Base-by-base conservation (phyloP, 495 filamentous ascomycete genomes). In the Aspergillus campestris region DNA sequence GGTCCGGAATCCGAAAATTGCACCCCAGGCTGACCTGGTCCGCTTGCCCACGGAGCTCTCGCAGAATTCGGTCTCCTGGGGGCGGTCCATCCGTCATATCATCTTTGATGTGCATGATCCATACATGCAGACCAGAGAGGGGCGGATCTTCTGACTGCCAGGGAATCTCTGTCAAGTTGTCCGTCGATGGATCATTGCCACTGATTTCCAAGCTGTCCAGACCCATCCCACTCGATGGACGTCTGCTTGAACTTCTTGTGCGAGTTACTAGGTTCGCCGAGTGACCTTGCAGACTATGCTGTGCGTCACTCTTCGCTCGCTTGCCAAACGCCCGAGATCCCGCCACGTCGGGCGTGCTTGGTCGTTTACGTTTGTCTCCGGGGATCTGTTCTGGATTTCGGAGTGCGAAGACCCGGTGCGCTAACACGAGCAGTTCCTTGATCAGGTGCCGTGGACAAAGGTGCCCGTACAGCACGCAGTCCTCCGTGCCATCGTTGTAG, bases 51-150 rank as follows among this genome's bases (percentile, higher is more conserved):
- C 61, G 48, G 38, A 96, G 62, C 52, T 94, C 74, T 44, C 59
- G 47, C n/a, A 91, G 52, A 8, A 97, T 92, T 3, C 52, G 74
- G 15, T 84, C 78, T 0, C 73, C 70, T 0, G 82, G 75, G 35
- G 69, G 57, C 9, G 78, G 76, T 11, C 79, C 86, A 57, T 87
- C 84, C 11, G 61, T 63, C 40, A 91, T 61, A 14, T 69, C 77
- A 18, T 92, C 87, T 58, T 94, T 94, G 48, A 91, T 74, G 54
- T 94, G 88, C 28, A 91, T 94, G 33, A 92, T 76, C 34, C 89
- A 83, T 9, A 94, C 69, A 41, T 67, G 69, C 13, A 85, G 45
- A 0, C 77, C 78, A 14, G 58, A 52, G 45, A 84, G 50, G 11
- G 78, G 79, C 31, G 53, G 54, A 11, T 55, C 15, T 27, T 60